Evolutionary conservation across 2,329 filamentous ascomycete genomes (phyloP).

Genomic region (Colletotrichum liaoningense): DNA sequence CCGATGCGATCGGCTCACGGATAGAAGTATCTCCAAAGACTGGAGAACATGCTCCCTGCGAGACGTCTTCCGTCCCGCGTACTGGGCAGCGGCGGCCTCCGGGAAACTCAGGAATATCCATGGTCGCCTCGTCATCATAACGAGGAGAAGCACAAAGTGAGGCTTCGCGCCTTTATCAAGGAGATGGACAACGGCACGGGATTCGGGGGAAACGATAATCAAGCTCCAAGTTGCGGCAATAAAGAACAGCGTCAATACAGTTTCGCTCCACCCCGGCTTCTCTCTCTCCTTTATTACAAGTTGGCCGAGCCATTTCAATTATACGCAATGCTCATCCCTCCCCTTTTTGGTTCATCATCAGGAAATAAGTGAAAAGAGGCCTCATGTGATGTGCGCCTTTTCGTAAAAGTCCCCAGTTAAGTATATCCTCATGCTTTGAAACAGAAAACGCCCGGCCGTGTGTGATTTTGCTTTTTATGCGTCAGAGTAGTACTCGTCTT

Average conservation of each 20-base stretch:
- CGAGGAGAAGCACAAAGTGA: no score
- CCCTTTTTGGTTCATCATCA: conserved; percentile 22
- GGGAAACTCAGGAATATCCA: no score
- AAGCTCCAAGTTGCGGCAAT: neutral
- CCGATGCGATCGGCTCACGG: no score
- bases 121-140: no score
- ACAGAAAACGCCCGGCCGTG: conserved; percentile 24
- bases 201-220: neutral
- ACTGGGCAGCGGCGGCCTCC: no score
- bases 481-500: conserved; percentile 68
- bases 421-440: conserved; percentile 28
- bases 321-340: neutral
- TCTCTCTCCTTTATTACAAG: conserved; percentile 27
- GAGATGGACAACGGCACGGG: neutral
- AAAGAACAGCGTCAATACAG: conserved; percentile 1
- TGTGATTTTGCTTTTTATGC: conserved; percentile 48
- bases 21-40: no score
- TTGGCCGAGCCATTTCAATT: conserved; percentile 17
- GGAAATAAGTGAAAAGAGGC: conserved; percentile 9
- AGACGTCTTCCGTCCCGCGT: no score
- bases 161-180: neutral
- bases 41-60: no score
- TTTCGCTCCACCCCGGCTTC: neutral
- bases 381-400: conserved; percentile 21
- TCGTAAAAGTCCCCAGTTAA: conserved; percentile 25